Evolutionary conservation across 345 rosid genomes (phyloP).

Genomic region (Microcos paniculata): DNA sequence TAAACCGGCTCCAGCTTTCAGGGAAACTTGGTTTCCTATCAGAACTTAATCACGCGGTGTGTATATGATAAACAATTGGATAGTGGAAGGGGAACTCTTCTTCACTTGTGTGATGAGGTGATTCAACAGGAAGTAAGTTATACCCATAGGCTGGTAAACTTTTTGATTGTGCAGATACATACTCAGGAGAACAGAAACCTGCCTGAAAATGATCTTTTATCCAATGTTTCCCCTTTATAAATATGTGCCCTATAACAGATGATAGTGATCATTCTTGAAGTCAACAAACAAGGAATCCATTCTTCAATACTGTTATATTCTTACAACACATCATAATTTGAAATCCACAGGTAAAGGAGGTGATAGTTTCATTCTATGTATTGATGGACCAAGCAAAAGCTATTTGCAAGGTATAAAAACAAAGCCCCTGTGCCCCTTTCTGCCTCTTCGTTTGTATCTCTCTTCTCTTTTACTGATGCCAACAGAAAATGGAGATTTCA

Average conservation of each 20-base stretch:
- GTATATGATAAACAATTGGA: conserved; percentile 81
- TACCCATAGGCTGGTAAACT: not conserved
- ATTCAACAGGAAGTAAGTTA: conserved; percentile 56
- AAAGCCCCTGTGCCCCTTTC: not conserved
- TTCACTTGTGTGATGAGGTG: conserved; percentile 80
- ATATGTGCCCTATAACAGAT: not conserved
- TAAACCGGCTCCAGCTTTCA: conserved; percentile 54
- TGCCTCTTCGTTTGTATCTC: not conserved
- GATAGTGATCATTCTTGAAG: not conserved
- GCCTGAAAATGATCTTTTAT: not conserved
- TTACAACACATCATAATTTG: not conserved
- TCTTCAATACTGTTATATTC: not conserved
- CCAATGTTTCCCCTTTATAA: no score
- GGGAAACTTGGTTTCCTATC: conserved; percentile 64
- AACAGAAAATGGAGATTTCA: not conserved
- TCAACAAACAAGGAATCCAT: not conserved
- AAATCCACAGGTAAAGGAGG: conserved; percentile 73
- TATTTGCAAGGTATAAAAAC: conserved; percentile 32
- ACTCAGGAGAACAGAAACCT: not conserved
- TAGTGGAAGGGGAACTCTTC: conserved; percentile 84
- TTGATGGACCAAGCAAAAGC: conserved; percentile 62
- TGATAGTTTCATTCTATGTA: conserved; percentile 61
- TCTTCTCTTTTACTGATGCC: not conserved
- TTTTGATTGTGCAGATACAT: not conserved
- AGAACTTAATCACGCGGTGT: conserved; percentile 67